phyloP scores from a whole-genome alignment of 306 rosid species.

The Cucurbita argyrosperma region DNA sequence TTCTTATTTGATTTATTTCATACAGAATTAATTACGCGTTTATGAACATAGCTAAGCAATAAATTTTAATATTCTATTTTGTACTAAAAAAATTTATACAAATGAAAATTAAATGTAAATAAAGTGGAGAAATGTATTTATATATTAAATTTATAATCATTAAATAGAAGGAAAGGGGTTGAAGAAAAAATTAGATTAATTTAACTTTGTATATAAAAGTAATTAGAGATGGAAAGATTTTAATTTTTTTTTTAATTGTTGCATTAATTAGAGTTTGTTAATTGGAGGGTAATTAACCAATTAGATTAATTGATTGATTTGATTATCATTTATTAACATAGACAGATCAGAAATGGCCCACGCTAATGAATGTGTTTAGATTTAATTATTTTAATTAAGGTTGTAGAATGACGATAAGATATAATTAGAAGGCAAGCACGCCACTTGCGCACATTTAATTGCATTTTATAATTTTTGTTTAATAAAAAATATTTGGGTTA shows the following conservation, averaged over 20 bases:
- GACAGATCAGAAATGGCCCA: background rate
- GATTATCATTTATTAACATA: background rate
- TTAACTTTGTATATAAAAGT: no score
- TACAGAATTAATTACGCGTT: no score
- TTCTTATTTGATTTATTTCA: no score
- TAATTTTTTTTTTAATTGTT: background rate
- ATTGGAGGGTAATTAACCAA: background rate
- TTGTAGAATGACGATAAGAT: background rate
- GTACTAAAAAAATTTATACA: no score
- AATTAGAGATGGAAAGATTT: background rate
- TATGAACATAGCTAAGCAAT: no score
- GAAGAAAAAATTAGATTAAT: background rate
- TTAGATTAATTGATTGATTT: constrained; percentile 1
- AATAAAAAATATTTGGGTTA: no score
- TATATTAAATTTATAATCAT: background rate
- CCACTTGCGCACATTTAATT: background rate
- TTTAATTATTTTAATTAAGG: background rate
- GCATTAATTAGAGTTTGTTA: background rate
- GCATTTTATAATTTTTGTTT: background rate
- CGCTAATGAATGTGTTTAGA: background rate
- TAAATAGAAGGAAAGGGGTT: background rate
- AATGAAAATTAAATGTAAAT: background rate
- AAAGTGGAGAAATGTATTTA: no score
- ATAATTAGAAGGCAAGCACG: background rate
- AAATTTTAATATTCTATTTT: no score